These are phyloP conservation scores for Pharus latifolius DNA, from an alignment of 176 grass and related monocot genomes.

Conservation along the genomic window DNA sequence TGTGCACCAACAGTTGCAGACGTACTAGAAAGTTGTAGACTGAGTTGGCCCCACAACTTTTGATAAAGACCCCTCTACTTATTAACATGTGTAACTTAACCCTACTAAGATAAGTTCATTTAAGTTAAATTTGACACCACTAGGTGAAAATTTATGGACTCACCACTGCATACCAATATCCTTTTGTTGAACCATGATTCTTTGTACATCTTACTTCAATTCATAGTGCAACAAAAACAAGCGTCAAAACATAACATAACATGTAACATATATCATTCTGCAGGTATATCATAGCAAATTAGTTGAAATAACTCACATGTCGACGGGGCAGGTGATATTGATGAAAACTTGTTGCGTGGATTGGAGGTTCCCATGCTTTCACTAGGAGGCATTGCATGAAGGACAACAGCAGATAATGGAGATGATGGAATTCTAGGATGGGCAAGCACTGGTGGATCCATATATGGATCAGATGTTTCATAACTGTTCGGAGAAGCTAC, in stretches of 20 bases:
- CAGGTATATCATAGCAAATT: not conserved
- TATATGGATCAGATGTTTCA: conserved; percentile 22
- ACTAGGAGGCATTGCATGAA: conserved; percentile 39
- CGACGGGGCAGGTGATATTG: conserved; percentile 29
- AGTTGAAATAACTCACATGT: conserved; percentile 41
- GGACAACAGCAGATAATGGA: conserved; percentile 23
- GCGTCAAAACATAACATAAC: not conserved
- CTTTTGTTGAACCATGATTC: too few species aligned
- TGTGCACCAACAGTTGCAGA: too few species aligned
- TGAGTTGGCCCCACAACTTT: too few species aligned
- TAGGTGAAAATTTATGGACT: too few species aligned
- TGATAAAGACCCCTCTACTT: too few species aligned
- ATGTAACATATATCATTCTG: not conserved
- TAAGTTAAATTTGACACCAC: too few species aligned
- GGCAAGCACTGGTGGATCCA: conserved; percentile 16
- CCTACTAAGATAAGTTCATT: too few species aligned
- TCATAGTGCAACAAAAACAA: not conserved
- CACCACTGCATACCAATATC: too few species aligned
- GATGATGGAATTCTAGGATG: conserved; percentile 10
- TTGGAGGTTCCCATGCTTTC: conserved; percentile 2
- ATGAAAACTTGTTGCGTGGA: conserved; percentile 13
- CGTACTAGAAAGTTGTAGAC: too few species aligned
- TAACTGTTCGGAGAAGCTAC: conserved; percentile 15
- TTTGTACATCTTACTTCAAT: too few species aligned
- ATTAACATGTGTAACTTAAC: too few species aligned